A percentile compares a stretch with the other conserved stretches of the same genome.
Evolutionary conservation across 495 filamentous ascomycete species (phyloP).

Genomic region (Penicillium chermesinum): DNA sequence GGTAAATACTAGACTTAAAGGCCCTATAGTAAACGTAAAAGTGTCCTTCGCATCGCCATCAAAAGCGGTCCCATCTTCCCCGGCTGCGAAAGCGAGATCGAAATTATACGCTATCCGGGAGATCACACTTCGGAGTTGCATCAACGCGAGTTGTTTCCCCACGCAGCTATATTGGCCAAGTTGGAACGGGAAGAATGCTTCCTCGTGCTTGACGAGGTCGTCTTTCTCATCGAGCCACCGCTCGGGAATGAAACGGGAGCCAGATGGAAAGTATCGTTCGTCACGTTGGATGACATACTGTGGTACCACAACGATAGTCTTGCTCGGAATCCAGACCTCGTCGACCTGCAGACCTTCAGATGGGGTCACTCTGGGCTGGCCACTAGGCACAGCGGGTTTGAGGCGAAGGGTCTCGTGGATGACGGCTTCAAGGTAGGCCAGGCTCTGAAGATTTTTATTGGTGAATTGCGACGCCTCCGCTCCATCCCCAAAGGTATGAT

Average conservation of each 20-base stretch:
- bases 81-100: constrained; percentile 2
- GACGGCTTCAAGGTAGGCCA: background rate
- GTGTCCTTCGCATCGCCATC: background rate
- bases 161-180: constrained; percentile 38
- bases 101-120: background rate
- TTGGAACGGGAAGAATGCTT: background rate
- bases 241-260: constrained; percentile 39
- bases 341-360: constrained; percentile 1
- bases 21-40: too few species aligned
- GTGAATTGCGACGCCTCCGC: background rate
- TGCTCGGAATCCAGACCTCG: constrained; percentile 1
- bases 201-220: background rate
- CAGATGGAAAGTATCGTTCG: constrained; percentile 23
- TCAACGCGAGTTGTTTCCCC: constrained; percentile 48
- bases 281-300: constrained; percentile 5
- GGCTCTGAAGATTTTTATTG: background rate
- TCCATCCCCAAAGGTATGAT: background rate
- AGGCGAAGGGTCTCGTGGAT: constrained; percentile 37
- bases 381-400: background rate
- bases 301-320: constrained; percentile 1
- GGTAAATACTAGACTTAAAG: too few species aligned
- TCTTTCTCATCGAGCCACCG: constrained; percentile 28
- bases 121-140: constrained; percentile 31
- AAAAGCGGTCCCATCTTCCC: background rate
- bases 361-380: background rate